Evolutionary conservation across 345 rosid species (phyloP).

Genomic region (Crucihimalaya himalaica): DNA sequence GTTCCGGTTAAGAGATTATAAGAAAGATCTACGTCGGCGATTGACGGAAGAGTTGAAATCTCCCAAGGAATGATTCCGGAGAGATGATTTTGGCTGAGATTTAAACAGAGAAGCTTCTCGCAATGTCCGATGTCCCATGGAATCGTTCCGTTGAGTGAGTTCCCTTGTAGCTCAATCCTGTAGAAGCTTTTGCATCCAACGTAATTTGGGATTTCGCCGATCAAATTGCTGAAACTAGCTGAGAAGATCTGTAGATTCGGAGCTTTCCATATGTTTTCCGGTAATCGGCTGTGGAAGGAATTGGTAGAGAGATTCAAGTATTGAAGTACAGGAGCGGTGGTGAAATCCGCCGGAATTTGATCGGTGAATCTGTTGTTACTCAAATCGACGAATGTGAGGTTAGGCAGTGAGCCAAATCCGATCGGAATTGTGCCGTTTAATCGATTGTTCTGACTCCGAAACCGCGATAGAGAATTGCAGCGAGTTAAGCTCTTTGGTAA

Average conservation of each 20-base stretch:
- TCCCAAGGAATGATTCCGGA: conserved; percentile 84
- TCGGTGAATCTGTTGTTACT: conserved; percentile 74
- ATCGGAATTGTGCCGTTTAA: conserved; percentile 69
- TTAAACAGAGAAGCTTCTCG: conserved; percentile 69
- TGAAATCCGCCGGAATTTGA: conserved; percentile 68
- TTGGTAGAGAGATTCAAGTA: conserved; percentile 78
- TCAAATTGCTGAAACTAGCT: conserved; percentile 56
- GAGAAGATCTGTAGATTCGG: conserved; percentile 72
- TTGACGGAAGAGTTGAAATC: conserved; percentile 68
- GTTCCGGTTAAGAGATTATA: conserved; percentile 74
- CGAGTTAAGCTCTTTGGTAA: conserved; percentile 58
- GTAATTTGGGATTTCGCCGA: conserved; percentile 71
- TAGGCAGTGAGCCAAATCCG: conserved; percentile 68
- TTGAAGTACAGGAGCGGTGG: conserved; percentile 58
- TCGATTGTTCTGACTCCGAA: conserved; percentile 67
- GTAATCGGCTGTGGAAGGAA: conserved; percentile 52
- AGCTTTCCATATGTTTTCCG: conserved; percentile 64
- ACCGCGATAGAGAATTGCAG: conserved; percentile 65
- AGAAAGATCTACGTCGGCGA: conserved; percentile 81
- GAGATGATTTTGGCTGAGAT: conserved; percentile 71
- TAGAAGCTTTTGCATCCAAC: conserved; percentile 68
- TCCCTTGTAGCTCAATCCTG: conserved; percentile 77
- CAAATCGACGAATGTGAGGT: conserved; percentile 66
- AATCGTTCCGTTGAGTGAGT: conserved; percentile 67
- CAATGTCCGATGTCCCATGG: conserved; percentile 89